Percentiles rank a stretch among this genome's conserved stretches.
These are phyloP conservation scores for Talaromyces sp. DNA, from an alignment of 2,329 filamentous ascomycete genomes.

Conservation along the genomic window DNA sequence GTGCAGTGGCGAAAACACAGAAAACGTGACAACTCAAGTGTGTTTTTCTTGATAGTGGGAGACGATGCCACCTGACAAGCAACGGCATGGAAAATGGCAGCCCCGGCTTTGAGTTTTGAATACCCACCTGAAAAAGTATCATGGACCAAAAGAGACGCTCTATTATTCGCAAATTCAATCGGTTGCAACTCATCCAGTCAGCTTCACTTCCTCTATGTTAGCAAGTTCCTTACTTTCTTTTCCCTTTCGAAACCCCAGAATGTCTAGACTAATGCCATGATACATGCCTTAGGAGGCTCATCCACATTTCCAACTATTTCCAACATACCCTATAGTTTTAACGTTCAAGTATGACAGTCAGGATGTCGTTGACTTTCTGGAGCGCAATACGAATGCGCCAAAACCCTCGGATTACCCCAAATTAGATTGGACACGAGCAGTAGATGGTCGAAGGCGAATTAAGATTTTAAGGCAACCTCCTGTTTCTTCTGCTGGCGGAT, in stretches of 20 bases:
- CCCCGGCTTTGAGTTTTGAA: conserved; percentile 8
- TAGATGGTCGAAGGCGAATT: conserved; percentile 40
- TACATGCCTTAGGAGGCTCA: conserved; percentile 31
- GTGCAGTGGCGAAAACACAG: too few relatives aligned
- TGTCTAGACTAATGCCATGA: background rate
- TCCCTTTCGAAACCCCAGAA: too few relatives aligned
- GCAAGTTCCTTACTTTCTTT: background rate
- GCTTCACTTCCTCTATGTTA: conserved; percentile 37
- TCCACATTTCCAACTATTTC: conserved; percentile 41
- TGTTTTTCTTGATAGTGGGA: too few relatives aligned
- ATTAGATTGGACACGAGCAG: conserved; percentile 37
- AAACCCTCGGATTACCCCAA: conserved; percentile 35
- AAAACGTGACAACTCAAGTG: too few relatives aligned
- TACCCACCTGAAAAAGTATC: conserved; percentile 35
- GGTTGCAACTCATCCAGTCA: conserved; percentile 32
- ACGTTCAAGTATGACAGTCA: conserved; percentile 28
- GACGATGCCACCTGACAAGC: too few relatives aligned
- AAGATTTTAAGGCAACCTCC: conserved; percentile 35
- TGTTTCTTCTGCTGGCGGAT: conserved; percentile 28
- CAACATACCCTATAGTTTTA: conserved; percentile 39
- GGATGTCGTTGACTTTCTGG: conserved; percentile 41
- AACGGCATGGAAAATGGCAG: too few relatives aligned
- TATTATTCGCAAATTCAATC: conserved; percentile 40
- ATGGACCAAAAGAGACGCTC: conserved; percentile 41
- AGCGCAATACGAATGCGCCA: conserved; percentile 26